A percentile compares a stretch with the other conserved stretches of the same genome.
phyloP scores from a whole-genome alignment of 2,329 filamentous ascomycete genomes.

The Ilyonectria robusta region DNA sequence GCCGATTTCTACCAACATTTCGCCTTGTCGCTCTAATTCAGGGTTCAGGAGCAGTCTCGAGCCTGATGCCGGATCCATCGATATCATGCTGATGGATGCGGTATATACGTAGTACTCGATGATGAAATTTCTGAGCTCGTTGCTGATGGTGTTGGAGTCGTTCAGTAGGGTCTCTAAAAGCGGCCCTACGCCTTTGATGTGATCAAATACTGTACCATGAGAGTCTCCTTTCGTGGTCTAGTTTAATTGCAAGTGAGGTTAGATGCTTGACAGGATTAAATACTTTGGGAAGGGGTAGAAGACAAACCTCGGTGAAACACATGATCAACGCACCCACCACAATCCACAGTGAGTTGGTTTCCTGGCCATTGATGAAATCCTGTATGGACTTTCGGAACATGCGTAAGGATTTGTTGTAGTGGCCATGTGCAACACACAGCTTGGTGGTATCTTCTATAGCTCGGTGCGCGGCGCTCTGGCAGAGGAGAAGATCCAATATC shows the following conservation, averaged over 20 bases:
- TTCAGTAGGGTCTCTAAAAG: slow-evolving; percentile 50
- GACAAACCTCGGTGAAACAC: slow-evolving; percentile 57
- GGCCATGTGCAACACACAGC: slow-evolving; percentile 33
- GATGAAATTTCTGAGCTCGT: slow-evolving; percentile 54
- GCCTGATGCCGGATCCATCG: slow-evolving; percentile 45
- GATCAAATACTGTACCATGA: slow-evolving; percentile 56
- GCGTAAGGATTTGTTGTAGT: slow-evolving; percentile 42
- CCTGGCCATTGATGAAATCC: slow-evolving; percentile 36
- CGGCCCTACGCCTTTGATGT: slow-evolving; percentile 54
- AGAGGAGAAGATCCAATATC: slow-evolving; percentile 54
- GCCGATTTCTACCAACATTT: slow-evolving; percentile 29
- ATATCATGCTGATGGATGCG: slow-evolving; percentile 57
- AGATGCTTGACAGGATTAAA: background rate
- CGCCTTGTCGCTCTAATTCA: slow-evolving; percentile 36
- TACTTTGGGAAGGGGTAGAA: background rate
- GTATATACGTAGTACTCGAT: slow-evolving; percentile 59
- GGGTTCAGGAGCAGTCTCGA: slow-evolving; percentile 35
- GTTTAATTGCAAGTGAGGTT: background rate
- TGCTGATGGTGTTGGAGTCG: slow-evolving; percentile 46
- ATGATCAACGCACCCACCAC: slow-evolving; percentile 55
- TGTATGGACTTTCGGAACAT: slow-evolving; percentile 41
- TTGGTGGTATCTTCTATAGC: slow-evolving; percentile 21
- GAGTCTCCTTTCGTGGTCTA: slow-evolving; percentile 51
- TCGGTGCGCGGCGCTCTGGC: slow-evolving; percentile 51
- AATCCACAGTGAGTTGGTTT: slow-evolving; percentile 47